Percentiles rank a stretch among this genome's conserved stretches.
These are phyloP conservation scores for Eimeria necatrix DNA, from an alignment of 169 alveolate genomes.

Conservation along the genomic window DNA sequence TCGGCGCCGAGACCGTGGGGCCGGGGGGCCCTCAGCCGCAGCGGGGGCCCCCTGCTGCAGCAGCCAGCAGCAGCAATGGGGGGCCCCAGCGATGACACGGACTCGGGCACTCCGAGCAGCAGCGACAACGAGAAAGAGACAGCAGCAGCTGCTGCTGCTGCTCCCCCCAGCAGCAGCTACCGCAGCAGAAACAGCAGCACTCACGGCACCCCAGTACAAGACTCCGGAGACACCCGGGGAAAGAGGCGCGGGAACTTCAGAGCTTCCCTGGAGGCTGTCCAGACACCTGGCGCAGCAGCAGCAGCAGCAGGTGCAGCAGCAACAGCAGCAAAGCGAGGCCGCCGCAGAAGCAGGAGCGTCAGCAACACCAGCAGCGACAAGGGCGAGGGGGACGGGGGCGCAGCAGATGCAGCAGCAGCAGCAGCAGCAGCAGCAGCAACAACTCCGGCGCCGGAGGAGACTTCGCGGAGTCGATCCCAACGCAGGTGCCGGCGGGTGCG, in stretches of 20 bases:
- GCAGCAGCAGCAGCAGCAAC: slow-evolving; percentile 33
- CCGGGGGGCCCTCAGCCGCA: slow-evolving; percentile 75
- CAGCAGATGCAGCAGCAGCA: slow-evolving; percentile 25
- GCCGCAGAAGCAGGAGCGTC: slow-evolving; percentile 65
- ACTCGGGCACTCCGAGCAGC: slow-evolving; percentile 63
- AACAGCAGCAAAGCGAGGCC: slow-evolving; percentile 46
- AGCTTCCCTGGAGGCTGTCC: neutral
- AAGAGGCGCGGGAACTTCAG: slow-evolving; percentile 71
- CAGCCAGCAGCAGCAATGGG: slow-evolving; percentile 57
- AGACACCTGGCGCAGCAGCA: slow-evolving; percentile 35
- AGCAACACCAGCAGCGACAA: slow-evolving; percentile 63
- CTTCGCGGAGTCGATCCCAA: slow-evolving; percentile 52
- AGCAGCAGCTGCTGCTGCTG: neutral
- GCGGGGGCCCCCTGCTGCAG: slow-evolving; percentile 59
- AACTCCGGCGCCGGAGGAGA: slow-evolving; percentile 8
- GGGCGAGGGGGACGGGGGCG: slow-evolving; percentile 53
- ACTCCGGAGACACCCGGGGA: slow-evolving; percentile 11
- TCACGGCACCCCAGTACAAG: slow-evolving; percentile 20
- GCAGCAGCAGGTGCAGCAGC: slow-evolving; percentile 4
- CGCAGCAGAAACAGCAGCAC: slow-evolving; percentile 60
- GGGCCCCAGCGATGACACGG: slow-evolving; percentile 44
- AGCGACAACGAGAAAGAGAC: slow-evolving; percentile 39
- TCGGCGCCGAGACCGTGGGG: slow-evolving; percentile 69
- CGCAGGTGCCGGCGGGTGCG: slow-evolving; percentile 69
- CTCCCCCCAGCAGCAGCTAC: slow-evolving; percentile 13